Evolutionary conservation across 306 rosid species (phyloP), one percentile per base, ranked within the genome.

Genomic region (Prinsepia uniflora): DNA sequence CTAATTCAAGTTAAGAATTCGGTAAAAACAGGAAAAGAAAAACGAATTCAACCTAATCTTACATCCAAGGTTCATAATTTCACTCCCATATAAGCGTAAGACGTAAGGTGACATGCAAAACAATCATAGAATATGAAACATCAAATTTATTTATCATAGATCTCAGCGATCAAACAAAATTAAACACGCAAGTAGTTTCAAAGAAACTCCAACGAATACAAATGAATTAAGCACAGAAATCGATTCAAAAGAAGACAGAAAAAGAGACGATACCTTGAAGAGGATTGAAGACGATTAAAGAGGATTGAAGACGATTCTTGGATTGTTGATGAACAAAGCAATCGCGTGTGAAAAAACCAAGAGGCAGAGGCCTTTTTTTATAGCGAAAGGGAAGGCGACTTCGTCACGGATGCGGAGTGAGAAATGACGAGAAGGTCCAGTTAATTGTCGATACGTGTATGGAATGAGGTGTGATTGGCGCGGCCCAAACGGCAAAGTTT

Each of bases 201-300:
- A 4, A 46, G 36, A 0, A 64, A 36, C 20, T 1, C n/a, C n/a
- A 66, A 11, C 47, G 2, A 5, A 0, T 0, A 10, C 0, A 1
- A 8, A 20, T n/a, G 40, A 17, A 53, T 8, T 40, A n/a, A 13
- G 36, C 36, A 30, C 36, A 30, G 36, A 30, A 30, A 30, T 30
- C 36, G 36, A 30, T 30, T 30, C 34, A 12, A 0, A 8, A 6
- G 6, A 30, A 5, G 4, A 1, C 5, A 1, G 34, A 2, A 17
- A 70, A 46, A 0, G n/a, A 42, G 24, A n/a, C 20, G 13, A n/a
- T 49, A 78, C 81, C 81, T 78, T 72, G 76, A 70, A 30, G 36
- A 5, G 59, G 73, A 12, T n/a, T n/a, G n/a, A n/a, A n/a, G n/a
- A n/a, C n/a, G n/a, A n/a, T 3, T 18, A 13, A 3, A 11, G 42